Percentiles rank a stretch among this genome's conserved stretches.
phyloP scores from a whole-genome alignment of 108 stramenopile species.

The Fistulifera solaris region DNA sequence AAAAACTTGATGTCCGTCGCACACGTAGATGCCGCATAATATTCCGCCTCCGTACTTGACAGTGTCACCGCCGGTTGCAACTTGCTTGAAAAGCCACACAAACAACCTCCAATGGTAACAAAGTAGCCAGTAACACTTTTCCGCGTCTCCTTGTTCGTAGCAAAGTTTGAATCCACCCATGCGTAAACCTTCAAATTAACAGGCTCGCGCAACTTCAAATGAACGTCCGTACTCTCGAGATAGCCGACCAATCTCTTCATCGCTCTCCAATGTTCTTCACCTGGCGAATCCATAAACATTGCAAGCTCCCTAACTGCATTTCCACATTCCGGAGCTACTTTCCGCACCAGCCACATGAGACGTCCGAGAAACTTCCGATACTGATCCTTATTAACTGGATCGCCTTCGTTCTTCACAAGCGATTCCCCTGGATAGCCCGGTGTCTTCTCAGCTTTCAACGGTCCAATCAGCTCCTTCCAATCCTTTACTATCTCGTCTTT shows the following conservation, averaged over 20 bases:
- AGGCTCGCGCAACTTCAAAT: conserved; percentile 8
- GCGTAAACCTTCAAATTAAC: not conserved
- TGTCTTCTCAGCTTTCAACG: conserved; percentile 9
- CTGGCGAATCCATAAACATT: conserved; percentile 4
- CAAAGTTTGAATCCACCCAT: conserved; percentile 3
- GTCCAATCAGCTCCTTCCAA: not conserved
- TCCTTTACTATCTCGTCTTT: conserved; percentile 3
- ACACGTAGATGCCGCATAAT: conserved; percentile 4
- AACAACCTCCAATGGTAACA: conserved; percentile 16
- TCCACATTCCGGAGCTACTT: conserved; percentile 7
- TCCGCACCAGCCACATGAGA: conserved; percentile 10
- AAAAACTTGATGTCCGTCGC: conserved; percentile 15
- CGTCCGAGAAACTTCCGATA: conserved; percentile 13
- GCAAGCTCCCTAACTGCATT: conserved; percentile 10
- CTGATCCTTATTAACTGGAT: not conserved
- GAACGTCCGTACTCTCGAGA: conserved; percentile 1
- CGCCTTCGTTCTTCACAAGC: conserved; percentile 1
- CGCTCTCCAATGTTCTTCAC: conserved; percentile 12
- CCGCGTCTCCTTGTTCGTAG: not conserved
- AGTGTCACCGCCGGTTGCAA: conserved; percentile 7
- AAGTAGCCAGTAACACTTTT: not conserved
- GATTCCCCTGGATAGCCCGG: conserved; percentile 15
- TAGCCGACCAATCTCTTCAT: conserved; percentile 12
- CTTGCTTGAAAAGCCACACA: not conserved
- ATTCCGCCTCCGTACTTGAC: conserved; percentile 13